Conservation (phyloP, 2,329 filamentous ascomycete genomes). For the Claviceps cyperi region DNA sequence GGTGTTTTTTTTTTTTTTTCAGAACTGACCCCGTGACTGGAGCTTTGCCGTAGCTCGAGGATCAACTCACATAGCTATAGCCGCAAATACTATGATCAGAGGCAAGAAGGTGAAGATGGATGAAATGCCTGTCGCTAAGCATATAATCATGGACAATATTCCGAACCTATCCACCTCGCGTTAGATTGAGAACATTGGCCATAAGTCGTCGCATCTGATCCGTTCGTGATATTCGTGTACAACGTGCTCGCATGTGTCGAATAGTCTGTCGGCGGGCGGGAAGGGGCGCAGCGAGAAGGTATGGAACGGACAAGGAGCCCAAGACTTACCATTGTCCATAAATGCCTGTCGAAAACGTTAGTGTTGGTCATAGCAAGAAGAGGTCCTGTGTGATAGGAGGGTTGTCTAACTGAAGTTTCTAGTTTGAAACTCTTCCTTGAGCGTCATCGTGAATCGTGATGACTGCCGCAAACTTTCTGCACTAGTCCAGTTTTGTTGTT, state of each 20-base stretch:
- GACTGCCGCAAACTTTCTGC: conserved; percentile 4
- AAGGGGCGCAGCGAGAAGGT: neutral
- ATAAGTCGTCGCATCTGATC: neutral
- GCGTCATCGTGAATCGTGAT: conserved; percentile 52
- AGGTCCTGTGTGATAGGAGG: neutral
- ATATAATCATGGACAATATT: conserved; percentile 56
- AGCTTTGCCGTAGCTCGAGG: neutral
- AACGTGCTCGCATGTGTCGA: neutral
- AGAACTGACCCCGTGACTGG: neutral
- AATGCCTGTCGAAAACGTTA: conserved; percentile 38
- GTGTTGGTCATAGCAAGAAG: neutral
- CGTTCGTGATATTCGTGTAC: neutral
- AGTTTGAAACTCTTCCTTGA: conserved; percentile 58
- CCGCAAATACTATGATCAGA: conserved; percentile 36
- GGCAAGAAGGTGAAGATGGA: conserved; percentile 45
- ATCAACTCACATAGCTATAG: conserved; percentile 36
- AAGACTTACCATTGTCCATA: conserved; percentile 58
- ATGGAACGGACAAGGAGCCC: neutral
- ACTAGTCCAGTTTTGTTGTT: neutral
- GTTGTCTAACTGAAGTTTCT: conserved; percentile 55
- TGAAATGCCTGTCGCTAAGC: conserved; percentile 53
- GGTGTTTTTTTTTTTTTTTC: neutral
- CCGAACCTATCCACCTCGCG: conserved; percentile 40
- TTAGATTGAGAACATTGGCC: conserved; percentile 1
- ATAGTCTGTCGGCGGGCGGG: neutral